phyloP scores from a whole-genome alignment of 768 basidiomycete species.

The Suillus luteus region DNA sequence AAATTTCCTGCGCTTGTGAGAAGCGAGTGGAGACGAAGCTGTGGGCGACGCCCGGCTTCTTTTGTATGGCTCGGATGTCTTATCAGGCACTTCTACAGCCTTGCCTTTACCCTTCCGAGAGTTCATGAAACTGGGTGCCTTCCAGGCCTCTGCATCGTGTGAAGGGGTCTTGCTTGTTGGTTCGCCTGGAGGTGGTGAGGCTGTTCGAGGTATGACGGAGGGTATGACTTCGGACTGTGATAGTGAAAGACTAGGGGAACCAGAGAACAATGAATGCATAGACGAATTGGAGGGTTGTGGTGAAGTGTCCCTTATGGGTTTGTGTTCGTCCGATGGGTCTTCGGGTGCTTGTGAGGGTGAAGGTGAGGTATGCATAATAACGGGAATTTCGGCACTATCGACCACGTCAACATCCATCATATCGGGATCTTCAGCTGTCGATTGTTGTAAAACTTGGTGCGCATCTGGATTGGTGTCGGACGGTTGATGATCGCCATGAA shows the following conservation, averaged over 20 bases:
- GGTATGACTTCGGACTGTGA: neutral
- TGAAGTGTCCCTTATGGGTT: neutral
- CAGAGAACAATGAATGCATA: conserved; percentile 33
- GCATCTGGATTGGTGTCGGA: neutral
- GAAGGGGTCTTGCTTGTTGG: conserved; percentile 9
- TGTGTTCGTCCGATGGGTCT: neutral
- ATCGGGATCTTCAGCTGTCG: neutral
- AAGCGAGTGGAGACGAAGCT: conserved; percentile 14
- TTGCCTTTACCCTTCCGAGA: conserved; percentile 15
- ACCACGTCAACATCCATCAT: conserved; percentile 1
- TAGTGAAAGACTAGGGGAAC: conserved; percentile 3
- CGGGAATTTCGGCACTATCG: conserved; percentile 12
- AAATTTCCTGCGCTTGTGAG: conserved; percentile 20
- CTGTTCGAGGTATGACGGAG: neutral
- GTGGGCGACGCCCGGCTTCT: conserved; percentile 12
- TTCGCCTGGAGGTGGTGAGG: neutral
- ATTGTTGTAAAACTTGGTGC: neutral
- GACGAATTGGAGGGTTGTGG: conserved; percentile 13
- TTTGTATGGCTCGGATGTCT: neutral
- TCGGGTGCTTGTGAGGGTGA: conserved; percentile 4
- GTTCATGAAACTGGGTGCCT: conserved; percentile 33
- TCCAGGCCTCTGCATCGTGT: conserved; percentile 35
- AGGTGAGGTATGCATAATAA: conserved; percentile 2
- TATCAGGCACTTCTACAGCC: neutral
- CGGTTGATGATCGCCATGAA: neutral